Evolutionary conservation across 176 grass and related monocot genomes (phyloP).

Genomic region (Juncus effusus): DNA sequence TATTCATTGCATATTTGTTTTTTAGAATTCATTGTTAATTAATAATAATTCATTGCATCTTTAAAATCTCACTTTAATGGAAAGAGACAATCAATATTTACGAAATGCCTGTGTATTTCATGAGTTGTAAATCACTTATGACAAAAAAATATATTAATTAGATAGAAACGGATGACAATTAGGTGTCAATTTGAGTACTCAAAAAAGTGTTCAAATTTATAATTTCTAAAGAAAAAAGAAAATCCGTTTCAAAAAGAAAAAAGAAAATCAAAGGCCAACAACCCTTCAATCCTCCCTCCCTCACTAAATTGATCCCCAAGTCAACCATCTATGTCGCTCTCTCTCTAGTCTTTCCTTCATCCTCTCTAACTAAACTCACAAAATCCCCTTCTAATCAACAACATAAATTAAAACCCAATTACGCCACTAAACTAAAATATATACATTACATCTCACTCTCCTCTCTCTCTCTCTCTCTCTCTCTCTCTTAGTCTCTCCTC

Average conservation of each 20-base stretch:
- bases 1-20: no score
- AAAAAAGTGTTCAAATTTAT: constrained; percentile 7
- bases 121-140: not conserved
- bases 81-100: no score
- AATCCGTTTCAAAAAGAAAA: not conserved
- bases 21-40: no score
- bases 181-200: constrained; percentile 1
- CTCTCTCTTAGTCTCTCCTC: not conserved
- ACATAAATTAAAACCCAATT: constrained; percentile 11
- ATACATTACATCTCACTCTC: not conserved
- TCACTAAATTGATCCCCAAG: constrained; percentile 17
- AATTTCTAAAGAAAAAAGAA: not conserved
- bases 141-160: not conserved
- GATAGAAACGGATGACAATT: not conserved
- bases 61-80: no score
- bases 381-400: not conserved
- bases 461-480: not conserved
- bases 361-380: constrained; percentile 4
- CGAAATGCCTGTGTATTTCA: no score
- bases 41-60: no score
- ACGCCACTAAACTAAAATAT: not conserved
- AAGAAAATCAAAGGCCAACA: constrained; percentile 18
- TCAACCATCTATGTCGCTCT: constrained; percentile 24
- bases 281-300: not conserved
- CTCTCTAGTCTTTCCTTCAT: not conserved